These are phyloP conservation scores for Infundibulicybe gibba DNA, from an alignment of 768 basidiomycete species.

Conservation along the genomic window DNA sequence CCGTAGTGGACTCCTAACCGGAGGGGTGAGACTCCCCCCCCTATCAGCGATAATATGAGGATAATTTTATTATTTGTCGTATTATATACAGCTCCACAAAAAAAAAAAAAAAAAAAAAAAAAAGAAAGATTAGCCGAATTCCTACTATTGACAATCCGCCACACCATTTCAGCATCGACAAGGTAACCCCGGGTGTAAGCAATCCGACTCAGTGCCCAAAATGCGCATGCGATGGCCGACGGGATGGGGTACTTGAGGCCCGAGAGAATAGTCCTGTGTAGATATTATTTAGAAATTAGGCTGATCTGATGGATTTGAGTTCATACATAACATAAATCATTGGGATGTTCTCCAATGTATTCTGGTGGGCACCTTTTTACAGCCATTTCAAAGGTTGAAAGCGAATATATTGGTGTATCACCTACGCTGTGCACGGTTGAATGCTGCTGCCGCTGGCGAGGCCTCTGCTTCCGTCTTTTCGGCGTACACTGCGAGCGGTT, in stretches of 20 bases:
- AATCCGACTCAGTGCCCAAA: constrained; percentile 39
- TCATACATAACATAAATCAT: constrained; percentile 39
- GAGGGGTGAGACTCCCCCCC: too few species aligned
- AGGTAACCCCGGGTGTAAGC: constrained; percentile 43
- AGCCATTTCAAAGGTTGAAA: background rate
- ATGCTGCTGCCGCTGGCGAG: constrained; percentile 47
- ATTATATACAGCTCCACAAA: too few species aligned
- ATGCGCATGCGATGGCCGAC: constrained; percentile 31
- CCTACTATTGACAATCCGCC: constrained; percentile 1
- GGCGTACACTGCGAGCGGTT: constrained; percentile 54
- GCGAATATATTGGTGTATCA: background rate
- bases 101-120: too few species aligned
- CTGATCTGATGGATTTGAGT: background rate
- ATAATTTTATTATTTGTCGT: too few species aligned
- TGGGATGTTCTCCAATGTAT: constrained; percentile 52
- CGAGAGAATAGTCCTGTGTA: constrained; percentile 33
- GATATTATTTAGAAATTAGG: background rate
- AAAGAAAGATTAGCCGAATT: background rate
- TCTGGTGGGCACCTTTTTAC: constrained; percentile 65
- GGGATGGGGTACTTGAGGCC: constrained; percentile 37
- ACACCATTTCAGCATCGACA: constrained; percentile 39
- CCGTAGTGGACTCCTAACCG: too few species aligned
- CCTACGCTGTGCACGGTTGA: constrained; percentile 74
- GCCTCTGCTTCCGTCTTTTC: constrained; percentile 56
- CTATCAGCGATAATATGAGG: too few species aligned